Evolutionary conservation across 2,329 filamentous ascomycete genomes (phyloP).

Genomic region (Corynespora cassiicola): DNA sequence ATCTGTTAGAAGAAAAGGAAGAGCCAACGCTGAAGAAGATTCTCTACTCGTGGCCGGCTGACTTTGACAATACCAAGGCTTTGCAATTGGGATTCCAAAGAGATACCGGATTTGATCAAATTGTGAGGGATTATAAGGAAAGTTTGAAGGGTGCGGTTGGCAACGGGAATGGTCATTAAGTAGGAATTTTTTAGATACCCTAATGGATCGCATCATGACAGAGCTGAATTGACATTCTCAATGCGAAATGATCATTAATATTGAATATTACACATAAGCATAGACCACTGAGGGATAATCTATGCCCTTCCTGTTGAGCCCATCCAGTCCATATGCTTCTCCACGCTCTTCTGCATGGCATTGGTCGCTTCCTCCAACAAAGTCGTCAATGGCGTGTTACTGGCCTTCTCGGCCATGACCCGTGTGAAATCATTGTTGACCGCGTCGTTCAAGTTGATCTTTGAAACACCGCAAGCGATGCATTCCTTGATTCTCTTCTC

Average conservation of each 20-base stretch:
- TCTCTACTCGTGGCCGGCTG: constrained; percentile 59
- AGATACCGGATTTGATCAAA: constrained; percentile 51
- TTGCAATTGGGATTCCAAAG: constrained; percentile 54
- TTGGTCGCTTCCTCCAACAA: constrained; percentile 62
- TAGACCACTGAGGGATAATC: too few species aligned
- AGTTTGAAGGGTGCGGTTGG: not conserved
- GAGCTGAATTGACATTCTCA: too few species aligned
- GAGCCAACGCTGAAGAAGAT: constrained; percentile 55
- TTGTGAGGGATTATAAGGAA: constrained; percentile 46
- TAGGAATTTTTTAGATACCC: too few species aligned
- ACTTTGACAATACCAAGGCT: constrained; percentile 61
- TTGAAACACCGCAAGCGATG: constrained; percentile 61
- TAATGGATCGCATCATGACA: too few species aligned
- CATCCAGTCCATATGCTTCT: constrained; percentile 62
- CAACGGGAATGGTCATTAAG: too few species aligned
- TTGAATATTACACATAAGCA: too few species aligned
- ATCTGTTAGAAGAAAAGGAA: constrained; percentile 55
- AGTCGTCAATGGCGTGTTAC: constrained; percentile 59
- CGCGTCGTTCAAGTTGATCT: constrained; percentile 67
- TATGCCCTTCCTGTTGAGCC: constrained; percentile 43
- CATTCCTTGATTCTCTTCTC: constrained; percentile 62
- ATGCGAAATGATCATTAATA: too few species aligned
- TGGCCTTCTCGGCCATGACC: constrained; percentile 57
- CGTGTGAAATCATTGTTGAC: constrained; percentile 59
- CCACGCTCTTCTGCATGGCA: constrained; percentile 62